phyloP scores from a whole-genome alignment of 176 grass and related monocot species.

The Hordeum marinum region DNA sequence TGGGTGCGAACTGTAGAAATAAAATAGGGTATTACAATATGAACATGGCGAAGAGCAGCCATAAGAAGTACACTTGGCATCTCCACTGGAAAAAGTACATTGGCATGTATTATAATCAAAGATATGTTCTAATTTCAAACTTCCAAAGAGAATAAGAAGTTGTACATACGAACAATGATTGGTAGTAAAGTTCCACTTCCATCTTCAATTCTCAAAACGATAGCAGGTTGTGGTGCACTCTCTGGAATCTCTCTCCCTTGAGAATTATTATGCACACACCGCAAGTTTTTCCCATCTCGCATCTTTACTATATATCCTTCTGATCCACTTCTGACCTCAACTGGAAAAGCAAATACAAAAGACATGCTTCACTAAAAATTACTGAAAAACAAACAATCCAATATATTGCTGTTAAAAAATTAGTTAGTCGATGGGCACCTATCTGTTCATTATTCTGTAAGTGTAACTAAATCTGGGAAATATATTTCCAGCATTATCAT shows the following conservation, averaged over 20 bases:
- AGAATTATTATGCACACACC: constrained; percentile 70
- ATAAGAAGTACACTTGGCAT: constrained; percentile 90
- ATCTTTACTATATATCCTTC: constrained; percentile 95
- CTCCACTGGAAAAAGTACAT: constrained; percentile 63
- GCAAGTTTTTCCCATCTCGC: constrained; percentile 69
- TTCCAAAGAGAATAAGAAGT: constrained; percentile 4
- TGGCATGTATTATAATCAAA: neutral
- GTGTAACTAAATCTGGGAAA: neutral
- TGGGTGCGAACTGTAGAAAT: neutral
- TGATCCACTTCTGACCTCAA: constrained; percentile 80
- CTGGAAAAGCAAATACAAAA: constrained; percentile 37
- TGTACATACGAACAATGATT: constrained; percentile 90
- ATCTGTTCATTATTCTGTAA: neutral
- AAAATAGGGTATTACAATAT: constrained; percentile 66
- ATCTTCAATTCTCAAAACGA: constrained; percentile 95
- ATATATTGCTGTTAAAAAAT: neutral
- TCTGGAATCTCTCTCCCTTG: constrained; percentile 74
- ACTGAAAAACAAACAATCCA: neutral
- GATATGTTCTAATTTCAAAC: neutral
- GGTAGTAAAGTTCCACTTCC: constrained; percentile 85
- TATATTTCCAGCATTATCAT: neutral
- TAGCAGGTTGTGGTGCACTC: constrained; percentile 77
- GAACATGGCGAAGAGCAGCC: constrained; percentile 92
- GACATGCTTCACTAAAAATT: neutral
- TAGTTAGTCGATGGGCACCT: neutral